phyloP scores from a whole-genome alignment of 331 rosid species.

The Erythrophleum ivorense region DNA sequence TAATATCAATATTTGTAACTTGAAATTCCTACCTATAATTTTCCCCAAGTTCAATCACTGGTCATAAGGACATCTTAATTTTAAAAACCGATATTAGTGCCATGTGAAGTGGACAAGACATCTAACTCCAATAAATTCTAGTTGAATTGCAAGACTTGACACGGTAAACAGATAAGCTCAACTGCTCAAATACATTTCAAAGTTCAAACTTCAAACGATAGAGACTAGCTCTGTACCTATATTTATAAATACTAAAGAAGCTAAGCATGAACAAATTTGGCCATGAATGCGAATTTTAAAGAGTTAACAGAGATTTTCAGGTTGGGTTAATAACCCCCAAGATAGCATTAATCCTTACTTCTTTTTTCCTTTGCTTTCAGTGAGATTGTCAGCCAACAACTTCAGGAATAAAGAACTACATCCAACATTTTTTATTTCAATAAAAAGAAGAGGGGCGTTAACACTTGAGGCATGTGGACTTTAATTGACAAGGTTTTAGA shows the following conservation, averaged over 20 bases:
- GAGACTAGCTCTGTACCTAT: background rate
- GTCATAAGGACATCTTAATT: no score
- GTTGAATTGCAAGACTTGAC: background rate
- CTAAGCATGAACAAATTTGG: background rate
- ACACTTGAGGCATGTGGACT: background rate
- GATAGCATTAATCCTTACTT: background rate
- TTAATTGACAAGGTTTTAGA: background rate
- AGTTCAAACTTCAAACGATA: background rate
- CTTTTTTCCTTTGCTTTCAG: background rate
- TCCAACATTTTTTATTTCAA: background rate
- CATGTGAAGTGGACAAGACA: background rate
- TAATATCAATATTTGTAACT: no score
- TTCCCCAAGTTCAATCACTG: no score
- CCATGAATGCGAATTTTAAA: background rate
- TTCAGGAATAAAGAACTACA: conserved; percentile 35
- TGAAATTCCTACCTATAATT: no score
- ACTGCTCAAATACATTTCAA: background rate
- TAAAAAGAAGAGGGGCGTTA: no score
- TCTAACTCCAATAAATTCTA: conserved; percentile 8
- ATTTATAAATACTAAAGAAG: background rate
- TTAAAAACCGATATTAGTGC: no score
- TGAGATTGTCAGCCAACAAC: background rate
- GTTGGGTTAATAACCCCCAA: background rate
- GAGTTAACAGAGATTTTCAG: background rate
- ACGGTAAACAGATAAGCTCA: background rate